Conservation (phyloP, 805 yeast genomes). For the Metschnikowia drakensbergensis region DNA sequence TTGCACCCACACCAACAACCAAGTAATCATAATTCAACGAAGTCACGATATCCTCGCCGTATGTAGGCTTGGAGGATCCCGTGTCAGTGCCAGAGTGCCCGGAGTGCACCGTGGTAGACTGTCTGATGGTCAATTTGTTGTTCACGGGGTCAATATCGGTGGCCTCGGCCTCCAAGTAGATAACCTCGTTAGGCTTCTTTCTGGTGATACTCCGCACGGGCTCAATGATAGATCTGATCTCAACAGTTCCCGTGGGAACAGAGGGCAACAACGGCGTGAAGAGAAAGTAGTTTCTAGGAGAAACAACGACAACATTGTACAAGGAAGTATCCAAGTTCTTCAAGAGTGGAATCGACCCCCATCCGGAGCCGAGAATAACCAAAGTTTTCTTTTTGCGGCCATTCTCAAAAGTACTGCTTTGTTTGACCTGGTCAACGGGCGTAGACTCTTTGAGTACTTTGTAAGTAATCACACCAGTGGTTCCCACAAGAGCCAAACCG, state of each 20-base stretch:
- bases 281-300: slow-evolving; percentile 92
- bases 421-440: slow-evolving; percentile 60
- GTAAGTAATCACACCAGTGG: slow-evolving; percentile 48
- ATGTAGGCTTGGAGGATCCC: slow-evolving; percentile 38
- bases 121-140: slow-evolving; percentile 62
- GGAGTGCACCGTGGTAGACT: slow-evolving; percentile 51
- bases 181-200: slow-evolving; percentile 70
- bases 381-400: slow-evolving; percentile 68
- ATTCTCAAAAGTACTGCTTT: slow-evolving; percentile 49
- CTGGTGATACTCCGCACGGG: slow-evolving; percentile 87
- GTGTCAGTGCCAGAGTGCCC: slow-evolving; percentile 53
- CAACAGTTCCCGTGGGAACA: slow-evolving; percentile 91
- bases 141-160: slow-evolving; percentile 70
- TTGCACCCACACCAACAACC: slow-evolving; percentile 92
- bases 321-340: slow-evolving; percentile 80
- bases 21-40: slow-evolving; percentile 70
- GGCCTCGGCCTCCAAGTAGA: slow-evolving; percentile 88
- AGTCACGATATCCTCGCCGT: slow-evolving; percentile 43
- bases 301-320: slow-evolving; percentile 84
- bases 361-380: slow-evolving; percentile 84
- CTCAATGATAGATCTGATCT: slow-evolving; percentile 85
- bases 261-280: slow-evolving; percentile 96
- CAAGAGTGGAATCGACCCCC: slow-evolving; percentile 89
- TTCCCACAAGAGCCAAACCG: slow-evolving; percentile 49
- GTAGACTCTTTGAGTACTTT: slow-evolving; percentile 58